A percentile compares a stretch with the other conserved stretches of the same genome.
Conservation (phyloP, 2,329 filamentous ascomycete genomes). For the Exophiala alcalophila region DNA sequence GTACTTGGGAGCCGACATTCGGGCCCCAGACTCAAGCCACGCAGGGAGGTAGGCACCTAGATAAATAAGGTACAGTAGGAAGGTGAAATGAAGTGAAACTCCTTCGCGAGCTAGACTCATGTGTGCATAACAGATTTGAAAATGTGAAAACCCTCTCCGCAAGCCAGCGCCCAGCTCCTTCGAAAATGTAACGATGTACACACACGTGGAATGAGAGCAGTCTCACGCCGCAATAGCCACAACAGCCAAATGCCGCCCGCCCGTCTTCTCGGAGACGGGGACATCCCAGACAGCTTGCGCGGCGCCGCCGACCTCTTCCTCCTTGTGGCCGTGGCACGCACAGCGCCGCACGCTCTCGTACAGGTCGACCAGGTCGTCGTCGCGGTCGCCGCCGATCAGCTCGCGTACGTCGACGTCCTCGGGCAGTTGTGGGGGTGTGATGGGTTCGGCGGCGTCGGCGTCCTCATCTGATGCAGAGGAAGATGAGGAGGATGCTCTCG, state of each 20-base stretch:
- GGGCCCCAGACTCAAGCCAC: no score
- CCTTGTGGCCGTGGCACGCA: conserved; percentile 19
- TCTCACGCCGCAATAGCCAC: conserved; percentile 20
- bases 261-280: conserved; percentile 21
- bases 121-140: no score
- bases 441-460: conserved; percentile 12
- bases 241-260: conserved; percentile 22
- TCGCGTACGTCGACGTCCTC: conserved; percentile 22
- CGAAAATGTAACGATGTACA: no score
- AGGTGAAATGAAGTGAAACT: no score
- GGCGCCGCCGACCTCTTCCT: conserved; percentile 10
- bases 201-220: no score
- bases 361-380: conserved; percentile 19
- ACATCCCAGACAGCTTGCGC: conserved; percentile 20
- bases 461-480: conserved; percentile 17
- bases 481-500: conserved; percentile 3
- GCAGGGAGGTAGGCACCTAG: no score
- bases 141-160: no score
- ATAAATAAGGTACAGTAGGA: no score
- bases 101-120: no score
- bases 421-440: conserved; percentile 22
- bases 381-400: conserved; percentile 21
- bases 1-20: no score
- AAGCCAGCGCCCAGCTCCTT: no score
- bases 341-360: conserved; percentile 25